Conservation (phyloP, 768 basidiomycete species). For the Hemileccinum impolitum region DNA sequence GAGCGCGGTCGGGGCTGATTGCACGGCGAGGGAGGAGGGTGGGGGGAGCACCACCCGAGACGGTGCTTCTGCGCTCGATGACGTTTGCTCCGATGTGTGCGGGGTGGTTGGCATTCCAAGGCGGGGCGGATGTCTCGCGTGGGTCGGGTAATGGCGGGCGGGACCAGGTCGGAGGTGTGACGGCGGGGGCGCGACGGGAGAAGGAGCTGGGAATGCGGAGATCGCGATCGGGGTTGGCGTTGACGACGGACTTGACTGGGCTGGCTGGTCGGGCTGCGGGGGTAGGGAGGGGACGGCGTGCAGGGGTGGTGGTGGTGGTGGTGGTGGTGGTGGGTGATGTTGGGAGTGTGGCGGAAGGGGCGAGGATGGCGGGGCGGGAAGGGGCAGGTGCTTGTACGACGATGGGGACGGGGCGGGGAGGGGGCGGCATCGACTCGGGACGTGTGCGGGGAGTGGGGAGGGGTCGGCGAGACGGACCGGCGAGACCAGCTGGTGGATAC, state of each 20-base stretch:
- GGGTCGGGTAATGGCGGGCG: slow-evolving; percentile 4
- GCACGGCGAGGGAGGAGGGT: slow-evolving; percentile 4
- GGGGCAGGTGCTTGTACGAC: slow-evolving; percentile 31
- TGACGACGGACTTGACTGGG: too few species aligned
- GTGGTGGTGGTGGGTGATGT: slow-evolving; percentile 10
- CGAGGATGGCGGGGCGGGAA: slow-evolving; percentile 29
- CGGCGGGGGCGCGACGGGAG: slow-evolving; percentile 15
- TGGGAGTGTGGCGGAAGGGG: slow-evolving; percentile 17
- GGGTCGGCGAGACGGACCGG: slow-evolving; percentile 26
- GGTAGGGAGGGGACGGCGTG: slow-evolving; percentile 24
- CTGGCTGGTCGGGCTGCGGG: too few species aligned
- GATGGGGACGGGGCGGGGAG: slow-evolving; percentile 14
- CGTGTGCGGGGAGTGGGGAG: slow-evolving; percentile 28
- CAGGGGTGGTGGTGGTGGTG: slow-evolving; percentile 7
- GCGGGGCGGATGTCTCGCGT: slow-evolving; percentile 33
- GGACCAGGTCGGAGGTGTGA: slow-evolving; percentile 11
- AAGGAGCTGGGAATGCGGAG: slow-evolving; percentile 23
- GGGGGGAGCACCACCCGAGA: slow-evolving; percentile 16
- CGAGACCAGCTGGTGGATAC: slow-evolving; percentile 7
- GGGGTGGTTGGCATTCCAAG: slow-evolving; percentile 40
- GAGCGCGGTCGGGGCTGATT: slow-evolving; percentile 14
- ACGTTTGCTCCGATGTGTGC: slow-evolving; percentile 16
- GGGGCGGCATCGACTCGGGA: slow-evolving; percentile 26
- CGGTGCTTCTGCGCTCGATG: slow-evolving; percentile 28
- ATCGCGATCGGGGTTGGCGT: slow-evolving; percentile 15